phyloP scores from a whole-genome alignment of 345 rosid species.

The Gossypium herbaceum region DNA sequence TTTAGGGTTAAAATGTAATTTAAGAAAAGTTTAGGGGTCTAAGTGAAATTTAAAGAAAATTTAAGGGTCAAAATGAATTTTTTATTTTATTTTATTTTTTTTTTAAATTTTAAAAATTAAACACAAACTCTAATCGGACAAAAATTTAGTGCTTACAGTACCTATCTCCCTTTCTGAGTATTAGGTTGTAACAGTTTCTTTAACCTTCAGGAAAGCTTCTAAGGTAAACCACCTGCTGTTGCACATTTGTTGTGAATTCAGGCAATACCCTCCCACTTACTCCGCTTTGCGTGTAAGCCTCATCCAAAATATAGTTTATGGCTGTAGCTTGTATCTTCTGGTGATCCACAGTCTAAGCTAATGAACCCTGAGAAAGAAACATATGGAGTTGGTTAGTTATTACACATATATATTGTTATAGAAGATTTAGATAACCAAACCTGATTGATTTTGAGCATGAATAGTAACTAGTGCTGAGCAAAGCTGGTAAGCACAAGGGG shows the following conservation, averaged over 20 bases:
- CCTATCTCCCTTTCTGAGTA: conserved; percentile 18
- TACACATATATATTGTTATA: background rate
- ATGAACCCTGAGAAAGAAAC: conserved; percentile 32
- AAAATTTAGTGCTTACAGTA: no score
- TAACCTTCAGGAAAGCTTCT: conserved; percentile 37
- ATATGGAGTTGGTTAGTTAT: background rate
- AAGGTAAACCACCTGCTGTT: conserved; percentile 19
- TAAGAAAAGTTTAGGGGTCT: no score
- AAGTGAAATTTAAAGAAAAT: no score
- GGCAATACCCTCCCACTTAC: conserved; percentile 1
- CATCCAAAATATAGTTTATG: conserved; percentile 31
- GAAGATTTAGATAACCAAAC: conserved; percentile 13
- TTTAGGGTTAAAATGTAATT: no score
- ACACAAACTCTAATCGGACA: no score
- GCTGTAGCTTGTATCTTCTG: conserved; percentile 26
- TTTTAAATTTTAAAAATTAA: no score
- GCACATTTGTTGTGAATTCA: conserved; percentile 15
- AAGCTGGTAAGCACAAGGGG: conserved; percentile 15
- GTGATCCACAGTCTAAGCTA: conserved; percentile 43
- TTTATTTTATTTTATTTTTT: no score
- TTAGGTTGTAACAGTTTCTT: conserved; percentile 31
- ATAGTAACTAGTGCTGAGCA: background rate
- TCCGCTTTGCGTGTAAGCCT: conserved; percentile 28
- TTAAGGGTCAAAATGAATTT: no score
- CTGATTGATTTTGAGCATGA: conserved; percentile 36